Evolutionary conservation across 306 rosid genomes (phyloP).

Genomic region (Cucumis cinereus): DNA sequence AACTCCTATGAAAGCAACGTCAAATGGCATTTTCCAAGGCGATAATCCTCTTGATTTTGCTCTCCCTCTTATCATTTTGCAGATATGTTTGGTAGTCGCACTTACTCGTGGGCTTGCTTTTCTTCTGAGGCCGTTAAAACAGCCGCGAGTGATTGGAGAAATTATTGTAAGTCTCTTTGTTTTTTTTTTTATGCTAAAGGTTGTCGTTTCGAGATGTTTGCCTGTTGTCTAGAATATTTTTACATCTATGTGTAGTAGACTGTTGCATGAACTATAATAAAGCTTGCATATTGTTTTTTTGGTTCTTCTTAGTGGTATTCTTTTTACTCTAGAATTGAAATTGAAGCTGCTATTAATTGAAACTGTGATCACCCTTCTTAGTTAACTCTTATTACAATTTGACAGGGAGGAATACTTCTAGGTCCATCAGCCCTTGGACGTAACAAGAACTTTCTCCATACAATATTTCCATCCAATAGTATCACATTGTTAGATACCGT

Average conservation of each 20-base stretch:
- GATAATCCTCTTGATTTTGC: constrained; percentile 76
- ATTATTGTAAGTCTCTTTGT: constrained; percentile 45
- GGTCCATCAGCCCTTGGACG: constrained; percentile 87
- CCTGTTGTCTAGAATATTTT: neutral
- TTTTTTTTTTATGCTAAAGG: neutral
- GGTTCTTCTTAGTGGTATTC: neutral
- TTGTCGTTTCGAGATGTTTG: neutral
- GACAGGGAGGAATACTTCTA: constrained; percentile 78
- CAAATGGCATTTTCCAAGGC: constrained; percentile 74
- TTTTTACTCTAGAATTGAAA: neutral
- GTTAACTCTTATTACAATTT: neutral
- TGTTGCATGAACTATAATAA: neutral
- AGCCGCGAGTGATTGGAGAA: constrained; percentile 48
- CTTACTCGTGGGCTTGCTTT: constrained; percentile 39
- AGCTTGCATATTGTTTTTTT: neutral
- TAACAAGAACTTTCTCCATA: constrained; percentile 37
- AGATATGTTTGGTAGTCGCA: constrained; percentile 30
- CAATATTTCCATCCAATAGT: constrained; percentile 67
- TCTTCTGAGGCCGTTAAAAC: constrained; percentile 35
- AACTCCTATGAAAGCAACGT: constrained; percentile 56
- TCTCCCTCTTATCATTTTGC: constrained; percentile 51
- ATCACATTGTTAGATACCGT: constrained; percentile 71
- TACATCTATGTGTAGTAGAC: neutral
- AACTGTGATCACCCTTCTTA: neutral
- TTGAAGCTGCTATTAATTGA: neutral